phyloP scores from a whole-genome alignment of 192 early-diverging fungal genomes.

The Umbelopsis sp. region DNA sequence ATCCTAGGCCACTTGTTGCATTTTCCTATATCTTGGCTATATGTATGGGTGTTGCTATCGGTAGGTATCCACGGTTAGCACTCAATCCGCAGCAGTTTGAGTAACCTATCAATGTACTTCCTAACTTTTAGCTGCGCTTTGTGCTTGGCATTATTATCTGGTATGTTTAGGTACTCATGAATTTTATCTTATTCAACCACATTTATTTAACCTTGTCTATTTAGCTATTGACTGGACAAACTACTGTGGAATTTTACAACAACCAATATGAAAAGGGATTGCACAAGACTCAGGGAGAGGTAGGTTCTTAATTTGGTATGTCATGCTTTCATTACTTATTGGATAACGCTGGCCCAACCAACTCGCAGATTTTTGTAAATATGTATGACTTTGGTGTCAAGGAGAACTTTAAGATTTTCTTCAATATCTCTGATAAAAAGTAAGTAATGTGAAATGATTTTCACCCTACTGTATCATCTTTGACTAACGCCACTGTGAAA shows the following conservation, averaged over 20 bases:
- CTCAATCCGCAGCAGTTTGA: background rate
- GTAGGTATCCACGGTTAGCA: constrained; percentile 16
- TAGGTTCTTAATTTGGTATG: background rate
- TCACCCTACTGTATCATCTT: background rate
- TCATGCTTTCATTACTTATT: background rate
- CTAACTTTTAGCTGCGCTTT: constrained; percentile 48
- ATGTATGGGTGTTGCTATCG: constrained; percentile 53
- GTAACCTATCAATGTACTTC: background rate
- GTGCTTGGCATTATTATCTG: constrained; percentile 60
- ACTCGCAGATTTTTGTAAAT: constrained; percentile 35
- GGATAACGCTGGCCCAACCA: constrained; percentile 12
- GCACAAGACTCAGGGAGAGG: constrained; percentile 52
- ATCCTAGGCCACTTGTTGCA: constrained; percentile 49
- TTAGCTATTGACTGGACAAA: constrained; percentile 57
- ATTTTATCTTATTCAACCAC: background rate
- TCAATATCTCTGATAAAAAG: constrained; percentile 54
- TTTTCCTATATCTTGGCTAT: constrained; percentile 54
- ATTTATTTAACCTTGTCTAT: background rate
- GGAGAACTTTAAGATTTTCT: constrained; percentile 48
- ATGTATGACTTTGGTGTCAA: constrained; percentile 49
- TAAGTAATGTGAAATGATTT: constrained; percentile 32
- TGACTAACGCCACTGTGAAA: background rate
- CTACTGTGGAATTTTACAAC: constrained; percentile 66
- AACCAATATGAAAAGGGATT: constrained; percentile 54
- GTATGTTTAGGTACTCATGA: constrained; percentile 33